Evolutionary conservation across 371 early-diverging fungal species (phyloP).

Genomic region (Syncephalis fuscata): DNA sequence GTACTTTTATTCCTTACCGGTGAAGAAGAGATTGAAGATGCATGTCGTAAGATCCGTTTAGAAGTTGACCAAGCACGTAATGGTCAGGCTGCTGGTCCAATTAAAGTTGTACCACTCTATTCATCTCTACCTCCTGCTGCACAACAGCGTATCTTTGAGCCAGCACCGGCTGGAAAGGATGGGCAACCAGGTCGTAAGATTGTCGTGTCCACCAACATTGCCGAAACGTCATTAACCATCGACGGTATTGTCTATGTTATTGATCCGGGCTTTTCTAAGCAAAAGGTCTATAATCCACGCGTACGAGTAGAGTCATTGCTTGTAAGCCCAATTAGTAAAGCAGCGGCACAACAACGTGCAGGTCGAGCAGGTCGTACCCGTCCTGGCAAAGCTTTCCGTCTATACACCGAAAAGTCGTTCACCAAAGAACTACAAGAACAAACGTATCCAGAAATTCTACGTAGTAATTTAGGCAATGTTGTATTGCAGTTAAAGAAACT

Average conservation of each 20-base stretch:
- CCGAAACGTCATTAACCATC: constrained; percentile 97
- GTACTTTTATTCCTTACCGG: constrained; percentile 88
- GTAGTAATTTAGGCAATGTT: constrained; percentile 82
- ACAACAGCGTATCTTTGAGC: constrained; percentile 84
- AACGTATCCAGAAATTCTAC: constrained; percentile 88
- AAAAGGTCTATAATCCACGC: constrained; percentile 91
- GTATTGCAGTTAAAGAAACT: constrained; percentile 80
- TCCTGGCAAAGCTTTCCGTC: constrained; percentile 80
- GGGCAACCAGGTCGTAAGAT: constrained; percentile 83
- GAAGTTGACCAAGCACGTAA: constrained; percentile 37
- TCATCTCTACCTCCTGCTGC: constrained; percentile 82
- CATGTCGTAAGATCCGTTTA: constrained; percentile 35
- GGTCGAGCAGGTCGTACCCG: constrained; percentile 93
- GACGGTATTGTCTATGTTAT: constrained; percentile 96
- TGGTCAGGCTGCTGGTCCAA: constrained; percentile 18
- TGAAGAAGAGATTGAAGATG: constrained; percentile 82
- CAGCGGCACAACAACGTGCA: constrained; percentile 91
- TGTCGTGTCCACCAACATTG: constrained; percentile 95
- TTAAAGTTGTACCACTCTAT: constrained; percentile 68
- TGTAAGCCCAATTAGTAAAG: constrained; percentile 82
- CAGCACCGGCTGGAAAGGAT: constrained; percentile 65
- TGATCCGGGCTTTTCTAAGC: constrained; percentile 94
- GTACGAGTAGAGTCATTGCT: constrained; percentile 83
- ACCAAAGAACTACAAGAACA: constrained; percentile 58
- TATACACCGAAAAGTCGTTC: constrained; percentile 88